Conservation (phyloP, 768 basidiomycete genomes). For the Chiua virens region DNA sequence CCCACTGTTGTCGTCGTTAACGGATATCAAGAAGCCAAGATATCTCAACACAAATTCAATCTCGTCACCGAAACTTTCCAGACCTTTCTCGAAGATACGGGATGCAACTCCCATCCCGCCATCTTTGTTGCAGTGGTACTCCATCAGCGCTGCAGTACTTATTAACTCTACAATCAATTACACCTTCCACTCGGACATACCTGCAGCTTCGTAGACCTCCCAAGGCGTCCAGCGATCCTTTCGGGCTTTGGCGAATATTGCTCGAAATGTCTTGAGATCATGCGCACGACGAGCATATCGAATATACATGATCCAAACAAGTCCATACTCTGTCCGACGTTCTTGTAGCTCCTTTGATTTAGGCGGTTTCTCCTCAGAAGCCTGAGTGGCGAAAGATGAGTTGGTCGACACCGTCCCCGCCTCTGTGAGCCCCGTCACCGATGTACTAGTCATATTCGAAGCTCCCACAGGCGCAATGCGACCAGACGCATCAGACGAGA, state of each 20-base stretch:
- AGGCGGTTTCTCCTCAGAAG: conserved; percentile 51
- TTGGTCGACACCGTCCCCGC: conserved; percentile 38
- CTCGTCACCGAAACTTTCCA: conserved; percentile 81
- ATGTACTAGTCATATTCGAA: conserved; percentile 11
- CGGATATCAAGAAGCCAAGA: conserved; percentile 87
- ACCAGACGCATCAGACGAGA: conserved; percentile 36
- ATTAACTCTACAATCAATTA: conserved; percentile 4
- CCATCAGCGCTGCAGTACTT: conserved; percentile 72
- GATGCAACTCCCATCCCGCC: conserved; percentile 72
- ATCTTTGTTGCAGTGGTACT: conserved; percentile 87
- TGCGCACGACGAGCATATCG: conserved; percentile 87
- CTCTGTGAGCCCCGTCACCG: conserved; percentile 21
- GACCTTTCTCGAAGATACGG: conserved; percentile 90
- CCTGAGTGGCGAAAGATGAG: conserved; percentile 51
- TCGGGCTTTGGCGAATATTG: conserved; percentile 79
- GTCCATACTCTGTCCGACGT: conserved; percentile 66
- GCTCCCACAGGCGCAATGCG: conserved; percentile 26
- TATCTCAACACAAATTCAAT: conserved; percentile 86
- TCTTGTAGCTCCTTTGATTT: conserved; percentile 54
- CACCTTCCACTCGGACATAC: conserved; percentile 38
- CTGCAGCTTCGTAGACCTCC: conserved; percentile 93
- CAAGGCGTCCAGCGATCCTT: conserved; percentile 77
- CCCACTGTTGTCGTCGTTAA: conserved; percentile 95
- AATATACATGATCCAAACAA: conserved; percentile 91
- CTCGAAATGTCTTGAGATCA: conserved; percentile 76